These are phyloP conservation scores for Corinectria fuckeliana DNA, from an alignment of 2,329 filamentous ascomycete species.

Conservation along the genomic window DNA sequence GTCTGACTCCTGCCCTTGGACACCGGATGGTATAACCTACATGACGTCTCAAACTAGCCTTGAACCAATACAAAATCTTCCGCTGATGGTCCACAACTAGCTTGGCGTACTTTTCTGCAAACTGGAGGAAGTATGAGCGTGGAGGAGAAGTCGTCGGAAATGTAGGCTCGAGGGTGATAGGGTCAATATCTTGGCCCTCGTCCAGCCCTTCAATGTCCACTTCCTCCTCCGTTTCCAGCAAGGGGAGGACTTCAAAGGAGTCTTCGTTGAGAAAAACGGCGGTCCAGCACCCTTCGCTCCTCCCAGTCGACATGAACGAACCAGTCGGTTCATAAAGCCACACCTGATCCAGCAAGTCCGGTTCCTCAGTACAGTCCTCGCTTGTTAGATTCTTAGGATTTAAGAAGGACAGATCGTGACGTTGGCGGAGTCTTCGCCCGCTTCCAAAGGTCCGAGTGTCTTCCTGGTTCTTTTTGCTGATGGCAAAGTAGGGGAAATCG, in stretches of 20 bases:
- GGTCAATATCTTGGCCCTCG: not conserved
- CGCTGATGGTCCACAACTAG: not conserved
- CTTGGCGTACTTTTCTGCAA: not conserved
- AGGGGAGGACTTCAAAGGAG: not conserved
- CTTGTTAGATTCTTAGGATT: not conserved
- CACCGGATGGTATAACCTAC: conserved; percentile 5
- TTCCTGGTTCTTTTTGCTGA: not conserved
- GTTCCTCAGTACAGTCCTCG: not conserved
- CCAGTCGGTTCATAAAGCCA: conserved; percentile 6
- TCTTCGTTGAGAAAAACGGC: conserved; percentile 9
- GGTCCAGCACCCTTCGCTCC: conserved; percentile 7
- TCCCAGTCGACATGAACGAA: conserved; percentile 13
- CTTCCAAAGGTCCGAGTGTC: conserved; percentile 1
- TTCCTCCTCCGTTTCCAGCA: conserved; percentile 1
- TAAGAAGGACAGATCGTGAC: conserved; percentile 7
- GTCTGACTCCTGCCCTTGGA: not conserved
- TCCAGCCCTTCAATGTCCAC: not conserved
- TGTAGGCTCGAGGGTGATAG: conserved; percentile 1
- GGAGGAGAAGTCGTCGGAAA: not conserved
- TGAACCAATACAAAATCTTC: not conserved
- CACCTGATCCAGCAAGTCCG: not conserved
- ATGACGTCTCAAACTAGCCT: not conserved
- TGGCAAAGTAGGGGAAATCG: conserved; percentile 18
- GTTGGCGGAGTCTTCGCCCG: not conserved
- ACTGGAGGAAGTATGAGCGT: conserved; percentile 14